Conservation (phyloP, 1,284 basidiomycete species). For the Ustilago bromivora region DNA sequence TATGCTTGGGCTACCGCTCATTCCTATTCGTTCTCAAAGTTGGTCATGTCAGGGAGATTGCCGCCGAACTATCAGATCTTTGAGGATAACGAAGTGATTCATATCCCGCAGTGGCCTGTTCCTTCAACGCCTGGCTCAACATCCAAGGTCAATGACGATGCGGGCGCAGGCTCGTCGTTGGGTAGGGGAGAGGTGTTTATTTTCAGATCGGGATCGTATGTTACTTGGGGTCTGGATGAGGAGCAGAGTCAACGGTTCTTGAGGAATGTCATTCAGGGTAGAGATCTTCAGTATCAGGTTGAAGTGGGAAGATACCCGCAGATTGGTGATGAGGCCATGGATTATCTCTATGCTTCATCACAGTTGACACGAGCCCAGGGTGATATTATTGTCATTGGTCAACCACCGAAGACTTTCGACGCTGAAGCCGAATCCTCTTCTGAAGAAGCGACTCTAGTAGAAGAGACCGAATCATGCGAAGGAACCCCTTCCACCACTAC, state of each 20-base stretch:
- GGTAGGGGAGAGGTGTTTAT: conserved; percentile 63
- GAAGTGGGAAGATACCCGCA: conserved; percentile 53
- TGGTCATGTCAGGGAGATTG: conserved; percentile 52
- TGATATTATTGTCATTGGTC: conserved; percentile 66
- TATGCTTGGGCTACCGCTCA: conserved; percentile 64
- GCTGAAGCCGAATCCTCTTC: conserved; percentile 18
- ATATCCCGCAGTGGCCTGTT: conserved; percentile 63
- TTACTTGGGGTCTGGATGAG: conserved; percentile 65
- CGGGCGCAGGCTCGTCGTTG: background rate
- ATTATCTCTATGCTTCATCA: conserved; percentile 56
- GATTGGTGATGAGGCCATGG: conserved; percentile 68
- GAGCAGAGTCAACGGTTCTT: conserved; percentile 59
- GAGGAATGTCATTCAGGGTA: conserved; percentile 53
- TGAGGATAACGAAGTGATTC: conserved; percentile 66
- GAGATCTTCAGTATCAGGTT: conserved; percentile 37
- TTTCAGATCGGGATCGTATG: conserved; percentile 64
- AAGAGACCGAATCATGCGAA: conserved; percentile 1
- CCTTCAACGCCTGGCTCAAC: background rate
- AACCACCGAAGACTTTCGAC: conserved; percentile 48
- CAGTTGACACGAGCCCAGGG: conserved; percentile 64
- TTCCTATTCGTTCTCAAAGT: conserved; percentile 59
- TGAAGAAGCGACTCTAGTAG: background rate
- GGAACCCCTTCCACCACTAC: background rate
- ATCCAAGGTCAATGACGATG: background rate
- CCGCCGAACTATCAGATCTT: conserved; percentile 58